Evolutionary conservation across 2,329 filamentous ascomycete species (phyloP).

Genomic region (Sporothrix brunneoviolacea): DNA sequence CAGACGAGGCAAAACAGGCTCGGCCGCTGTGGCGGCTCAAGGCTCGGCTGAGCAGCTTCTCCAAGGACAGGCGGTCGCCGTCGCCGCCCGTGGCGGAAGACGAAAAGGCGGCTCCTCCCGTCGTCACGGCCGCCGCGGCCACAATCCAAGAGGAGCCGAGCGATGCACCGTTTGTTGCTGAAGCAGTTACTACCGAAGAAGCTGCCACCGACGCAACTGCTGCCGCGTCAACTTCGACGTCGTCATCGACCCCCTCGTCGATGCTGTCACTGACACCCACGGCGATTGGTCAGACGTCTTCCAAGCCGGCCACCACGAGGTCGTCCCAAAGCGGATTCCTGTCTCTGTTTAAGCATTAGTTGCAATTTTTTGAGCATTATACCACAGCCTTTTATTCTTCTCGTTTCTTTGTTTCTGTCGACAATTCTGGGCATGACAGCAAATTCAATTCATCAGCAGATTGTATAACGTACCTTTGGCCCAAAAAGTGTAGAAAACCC

Average conservation of each 20-base stretch:
- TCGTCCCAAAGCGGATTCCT: conserved; percentile 35
- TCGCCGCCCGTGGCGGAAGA: neutral
- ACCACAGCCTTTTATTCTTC: neutral
- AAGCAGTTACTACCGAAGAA: neutral
- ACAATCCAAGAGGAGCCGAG: neutral
- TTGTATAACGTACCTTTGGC: no score
- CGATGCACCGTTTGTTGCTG: neutral
- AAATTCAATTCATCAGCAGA: no score
- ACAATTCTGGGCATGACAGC: no score
- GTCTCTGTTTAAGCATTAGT: conserved; percentile 37
- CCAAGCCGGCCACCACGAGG: conserved; percentile 19
- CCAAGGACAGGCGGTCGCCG: conserved; percentile 17
- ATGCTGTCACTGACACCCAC: conserved; percentile 15
- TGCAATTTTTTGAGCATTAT: neutral
- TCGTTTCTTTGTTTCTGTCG: neutral
- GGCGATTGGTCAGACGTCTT: neutral
- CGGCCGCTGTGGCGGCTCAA: conserved; percentile 45
- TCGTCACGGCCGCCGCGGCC: neutral
- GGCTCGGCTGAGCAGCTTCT: conserved; percentile 32
- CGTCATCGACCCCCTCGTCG: conserved; percentile 20
- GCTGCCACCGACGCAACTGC: conserved; percentile 20
- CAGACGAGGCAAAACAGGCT: conserved; percentile 21
- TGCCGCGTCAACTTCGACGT: no score
- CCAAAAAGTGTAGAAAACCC: no score
- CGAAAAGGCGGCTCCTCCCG: neutral